Percentiles rank a stretch among this genome's conserved stretches.
Conservation (phyloP, 495 filamentous ascomycete genomes). For the Talaromyces borbonicus region DNA sequence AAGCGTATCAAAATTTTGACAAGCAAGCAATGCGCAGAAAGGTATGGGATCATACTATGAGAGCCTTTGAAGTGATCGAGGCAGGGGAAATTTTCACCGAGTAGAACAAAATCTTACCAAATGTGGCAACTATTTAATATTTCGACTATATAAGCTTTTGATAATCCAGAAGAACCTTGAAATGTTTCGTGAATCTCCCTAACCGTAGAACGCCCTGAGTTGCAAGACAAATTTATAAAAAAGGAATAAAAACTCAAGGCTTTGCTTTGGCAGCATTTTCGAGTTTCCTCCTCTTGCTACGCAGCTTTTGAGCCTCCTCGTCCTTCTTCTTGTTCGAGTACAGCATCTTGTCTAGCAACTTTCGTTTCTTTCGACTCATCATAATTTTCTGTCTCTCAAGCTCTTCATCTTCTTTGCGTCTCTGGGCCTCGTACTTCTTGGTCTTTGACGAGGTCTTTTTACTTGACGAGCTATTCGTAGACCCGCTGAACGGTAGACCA, state of each 20-base stretch:
- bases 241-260: slow-evolving; percentile 1
- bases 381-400: slow-evolving; percentile 83
- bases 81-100: slow-evolving; percentile 10
- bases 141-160: too few relatives aligned
- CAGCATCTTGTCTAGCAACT: slow-evolving; percentile 85
- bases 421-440: slow-evolving; percentile 57
- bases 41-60: slow-evolving; percentile 32
- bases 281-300: slow-evolving; percentile 78
- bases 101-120: too few relatives aligned
- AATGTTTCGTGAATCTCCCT: too few relatives aligned
- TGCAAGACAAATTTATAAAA: neutral
- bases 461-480: slow-evolving; percentile 33
- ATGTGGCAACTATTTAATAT: too few relatives aligned
- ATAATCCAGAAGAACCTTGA: too few relatives aligned
- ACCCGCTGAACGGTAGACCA: slow-evolving; percentile 40
- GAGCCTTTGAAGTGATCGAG: slow-evolving; percentile 19
- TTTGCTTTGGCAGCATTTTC: slow-evolving; percentile 47
- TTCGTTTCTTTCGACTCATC: slow-evolving; percentile 86
- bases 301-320: slow-evolving; percentile 61
- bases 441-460: slow-evolving; percentile 51
- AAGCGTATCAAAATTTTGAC: slow-evolving; percentile 18
- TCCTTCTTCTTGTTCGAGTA: slow-evolving; percentile 79
- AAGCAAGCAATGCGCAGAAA: slow-evolving; percentile 17
- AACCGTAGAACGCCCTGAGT: neutral
- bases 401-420: slow-evolving; percentile 70